These are phyloP conservation scores for Blastocystis sp. DNA, from an alignment of 352 stramenopile genomes.

Conservation along the genomic window DNA sequence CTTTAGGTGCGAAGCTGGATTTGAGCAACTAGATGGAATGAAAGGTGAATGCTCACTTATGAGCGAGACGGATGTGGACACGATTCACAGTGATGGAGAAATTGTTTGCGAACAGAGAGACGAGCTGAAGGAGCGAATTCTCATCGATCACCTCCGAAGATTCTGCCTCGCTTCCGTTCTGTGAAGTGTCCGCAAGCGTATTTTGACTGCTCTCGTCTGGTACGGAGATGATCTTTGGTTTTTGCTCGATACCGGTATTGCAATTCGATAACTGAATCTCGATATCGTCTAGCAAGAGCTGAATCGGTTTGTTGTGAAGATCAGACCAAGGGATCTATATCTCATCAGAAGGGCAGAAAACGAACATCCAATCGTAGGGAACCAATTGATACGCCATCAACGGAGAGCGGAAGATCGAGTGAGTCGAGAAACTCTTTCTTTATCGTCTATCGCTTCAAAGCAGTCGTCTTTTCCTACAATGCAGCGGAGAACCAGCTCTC, in stretches of 20 bases:
- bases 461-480: neutral
- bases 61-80: constrained; percentile 4
- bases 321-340: constrained; percentile 30
- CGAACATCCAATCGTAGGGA: constrained; percentile 2
- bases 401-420: neutral
- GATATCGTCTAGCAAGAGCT: neutral
- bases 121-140: neutral
- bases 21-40: neutral
- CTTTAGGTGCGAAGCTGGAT: too few relatives aligned
- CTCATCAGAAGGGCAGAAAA: neutral
- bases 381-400: neutral
- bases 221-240: too few relatives aligned
- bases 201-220: too few relatives aligned
- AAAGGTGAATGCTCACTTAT: neutral
- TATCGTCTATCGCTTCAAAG: neutral
- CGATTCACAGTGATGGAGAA: neutral
- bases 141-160: neutral
- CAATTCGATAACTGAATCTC: neutral
- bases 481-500: neutral
- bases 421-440: neutral
- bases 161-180: too few relatives aligned
- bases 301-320: neutral
- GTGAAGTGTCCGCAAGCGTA: too few relatives aligned
- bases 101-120: constrained; percentile 38
- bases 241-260: too few relatives aligned